Percentiles rank a stretch among this genome's conserved stretches.
Conservation (phyloP, 495 filamentous ascomycete genomes). For the Lindgomyces ingoldianus region DNA sequence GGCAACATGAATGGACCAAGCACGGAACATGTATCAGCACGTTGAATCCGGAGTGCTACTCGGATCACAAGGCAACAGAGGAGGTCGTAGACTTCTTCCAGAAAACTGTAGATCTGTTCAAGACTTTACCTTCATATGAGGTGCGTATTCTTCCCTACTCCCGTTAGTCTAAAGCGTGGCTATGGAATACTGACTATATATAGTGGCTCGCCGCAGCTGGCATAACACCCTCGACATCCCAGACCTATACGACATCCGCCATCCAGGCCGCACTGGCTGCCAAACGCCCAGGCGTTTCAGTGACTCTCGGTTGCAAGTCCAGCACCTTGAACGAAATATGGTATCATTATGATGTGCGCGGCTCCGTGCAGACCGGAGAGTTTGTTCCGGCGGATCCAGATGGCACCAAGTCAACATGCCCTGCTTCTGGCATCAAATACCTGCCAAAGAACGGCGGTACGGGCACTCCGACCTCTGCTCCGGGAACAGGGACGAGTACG, state of each 20-base stretch:
- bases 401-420: slow-evolving; percentile 64
- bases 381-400: slow-evolving; percentile 68
- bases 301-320: slow-evolving; percentile 67
- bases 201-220: slow-evolving; percentile 61
- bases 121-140: slow-evolving; percentile 61
- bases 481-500: slow-evolving; percentile 38
- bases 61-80: slow-evolving; percentile 57
- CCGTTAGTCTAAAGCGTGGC: background rate
- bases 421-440: slow-evolving; percentile 63
- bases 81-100: slow-evolving; percentile 67
- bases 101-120: slow-evolving; percentile 61
- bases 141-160: slow-evolving; percentile 45
- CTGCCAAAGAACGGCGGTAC: slow-evolving; percentile 56
- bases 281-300: slow-evolving; percentile 60
- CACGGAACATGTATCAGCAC: slow-evolving; percentile 77
- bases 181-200: slow-evolving; percentile 4
- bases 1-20: slow-evolving; percentile 88
- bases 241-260: slow-evolving; percentile 64
- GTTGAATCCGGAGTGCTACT: slow-evolving; percentile 72
- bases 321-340: slow-evolving; percentile 72
- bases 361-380: slow-evolving; percentile 71
- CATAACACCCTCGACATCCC: slow-evolving; percentile 61
- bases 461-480: slow-evolving; percentile 26
- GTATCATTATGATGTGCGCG: slow-evolving; percentile 82
- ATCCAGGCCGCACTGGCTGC: slow-evolving; percentile 65